Percentiles rank a stretch among this genome's conserved stretches.
These are phyloP conservation scores for Bonia amplexicaulis DNA, from an alignment of 176 grass and related monocot genomes.

Conservation along the genomic window DNA sequence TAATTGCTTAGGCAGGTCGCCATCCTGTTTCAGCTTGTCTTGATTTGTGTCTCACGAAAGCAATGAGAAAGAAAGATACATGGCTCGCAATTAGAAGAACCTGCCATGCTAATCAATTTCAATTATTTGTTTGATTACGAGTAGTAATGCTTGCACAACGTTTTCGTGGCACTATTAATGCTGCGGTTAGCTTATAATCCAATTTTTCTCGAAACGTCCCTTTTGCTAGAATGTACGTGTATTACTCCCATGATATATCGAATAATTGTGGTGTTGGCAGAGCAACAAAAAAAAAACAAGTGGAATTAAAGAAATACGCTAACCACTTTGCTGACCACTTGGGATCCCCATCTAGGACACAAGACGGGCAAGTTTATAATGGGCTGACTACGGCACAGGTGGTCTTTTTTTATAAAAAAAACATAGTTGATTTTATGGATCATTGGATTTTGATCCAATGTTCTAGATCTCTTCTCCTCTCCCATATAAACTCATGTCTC, in stretches of 20 bases:
- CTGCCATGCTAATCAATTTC: slow-evolving; percentile 13
- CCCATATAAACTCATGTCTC: too few relatives aligned
- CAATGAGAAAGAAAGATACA: slow-evolving; percentile 1
- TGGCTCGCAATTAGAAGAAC: neutral
- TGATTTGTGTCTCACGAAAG: slow-evolving; percentile 47
- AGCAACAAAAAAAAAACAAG: neutral
- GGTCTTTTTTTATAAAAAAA: too few relatives aligned
- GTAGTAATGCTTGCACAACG: neutral
- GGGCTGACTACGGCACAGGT: too few relatives aligned
- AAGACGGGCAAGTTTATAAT: neutral
- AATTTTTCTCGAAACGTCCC: neutral
- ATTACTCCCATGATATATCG: neutral
- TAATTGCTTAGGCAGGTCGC: slow-evolving; percentile 23
- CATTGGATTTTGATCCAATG: too few relatives aligned
- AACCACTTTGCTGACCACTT: neutral
- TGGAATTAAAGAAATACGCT: slow-evolving; percentile 35
- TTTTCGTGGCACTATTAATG: slow-evolving; percentile 3
- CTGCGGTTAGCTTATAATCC: slow-evolving; percentile 11
- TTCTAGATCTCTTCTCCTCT: too few relatives aligned
- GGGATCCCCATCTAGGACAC: neutral
- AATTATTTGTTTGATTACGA: neutral
- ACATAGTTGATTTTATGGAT: too few relatives aligned
- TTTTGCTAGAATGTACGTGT: neutral
- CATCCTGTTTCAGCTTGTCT: slow-evolving; percentile 27
- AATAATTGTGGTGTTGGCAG: slow-evolving; percentile 18